A percentile compares a stretch with the other conserved stretches of the same genome.
These are phyloP conservation scores for Cystobasidium pallidum DNA, from an alignment of 1,284 basidiomycete genomes.

Conservation along the genomic window DNA sequence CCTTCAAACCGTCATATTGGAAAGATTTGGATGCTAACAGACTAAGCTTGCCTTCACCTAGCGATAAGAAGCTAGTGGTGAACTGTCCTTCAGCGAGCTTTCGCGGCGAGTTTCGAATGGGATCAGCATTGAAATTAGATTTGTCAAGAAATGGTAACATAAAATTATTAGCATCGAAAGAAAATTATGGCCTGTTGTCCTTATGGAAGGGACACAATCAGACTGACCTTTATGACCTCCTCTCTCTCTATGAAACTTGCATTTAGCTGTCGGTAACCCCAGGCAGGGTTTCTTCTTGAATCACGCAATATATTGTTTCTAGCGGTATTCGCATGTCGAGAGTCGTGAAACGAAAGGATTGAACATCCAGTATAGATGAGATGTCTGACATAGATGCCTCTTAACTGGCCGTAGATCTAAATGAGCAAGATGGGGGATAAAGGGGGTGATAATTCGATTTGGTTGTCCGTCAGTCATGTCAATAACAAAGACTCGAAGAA, in stretches of 20 bases:
- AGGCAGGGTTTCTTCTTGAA: slow-evolving; percentile 26
- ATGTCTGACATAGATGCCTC: slow-evolving; percentile 37
- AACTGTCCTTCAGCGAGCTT: slow-evolving; percentile 32
- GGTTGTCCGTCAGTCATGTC: no score
- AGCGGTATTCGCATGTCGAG: slow-evolving; percentile 12
- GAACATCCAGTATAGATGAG: slow-evolving; percentile 6
- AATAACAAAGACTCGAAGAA: no score
- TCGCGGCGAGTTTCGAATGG: no score
- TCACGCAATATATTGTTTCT: slow-evolving; percentile 3
- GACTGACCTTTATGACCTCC: slow-evolving; percentile 23
- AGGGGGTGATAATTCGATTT: no score
- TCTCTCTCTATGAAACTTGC: slow-evolving; percentile 24
- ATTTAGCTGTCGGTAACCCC: slow-evolving; percentile 12
- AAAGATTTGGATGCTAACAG: slow-evolving; percentile 1
- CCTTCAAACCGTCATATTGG: slow-evolving; percentile 14
- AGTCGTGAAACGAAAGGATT: slow-evolving; percentile 35
- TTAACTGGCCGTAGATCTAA: slow-evolving; percentile 34
- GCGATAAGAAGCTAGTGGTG: slow-evolving; percentile 23
- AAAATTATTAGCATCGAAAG: not conserved
- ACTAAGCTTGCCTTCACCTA: slow-evolving; percentile 38
- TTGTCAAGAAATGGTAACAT: not conserved
- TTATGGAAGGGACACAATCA: no score
- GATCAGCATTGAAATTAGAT: no score
- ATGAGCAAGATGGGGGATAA: not conserved
- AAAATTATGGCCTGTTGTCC: not conserved